A percentile compares a stretch with the other conserved stretches of the same genome.
Evolutionary conservation across 805 yeast species (phyloP).

Genomic region (Huiozyma naganishii): DNA sequence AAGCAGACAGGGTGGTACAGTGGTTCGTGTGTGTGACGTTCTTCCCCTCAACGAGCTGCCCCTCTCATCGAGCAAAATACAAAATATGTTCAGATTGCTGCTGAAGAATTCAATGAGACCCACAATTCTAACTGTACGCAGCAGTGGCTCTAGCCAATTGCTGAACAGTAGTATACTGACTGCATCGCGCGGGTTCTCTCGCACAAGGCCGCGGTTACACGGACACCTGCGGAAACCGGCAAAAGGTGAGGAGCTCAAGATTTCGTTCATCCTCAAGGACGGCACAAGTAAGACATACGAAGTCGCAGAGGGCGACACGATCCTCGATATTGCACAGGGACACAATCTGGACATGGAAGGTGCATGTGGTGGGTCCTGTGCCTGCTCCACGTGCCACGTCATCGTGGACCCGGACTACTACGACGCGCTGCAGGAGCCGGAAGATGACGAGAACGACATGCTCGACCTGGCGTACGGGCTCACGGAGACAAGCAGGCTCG

Average conservation of each 20-base stretch:
- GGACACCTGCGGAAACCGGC: slow-evolving; percentile 87
- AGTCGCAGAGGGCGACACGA: slow-evolving; percentile 84
- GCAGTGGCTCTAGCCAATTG: too few species aligned
- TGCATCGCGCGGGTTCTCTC: slow-evolving; percentile 12
- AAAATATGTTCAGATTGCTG: too few species aligned
- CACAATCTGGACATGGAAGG: slow-evolving; percentile 92
- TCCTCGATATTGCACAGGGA: slow-evolving; percentile 92
- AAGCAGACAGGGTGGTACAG: too few species aligned
- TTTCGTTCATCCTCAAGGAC: slow-evolving; percentile 86
- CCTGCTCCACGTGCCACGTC: slow-evolving; percentile 95
- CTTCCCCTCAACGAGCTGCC: too few species aligned
- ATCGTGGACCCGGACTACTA: slow-evolving; percentile 92
- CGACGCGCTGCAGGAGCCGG: slow-evolving; percentile 87
- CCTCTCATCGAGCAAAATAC: too few species aligned
- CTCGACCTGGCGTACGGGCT: slow-evolving; percentile 93
- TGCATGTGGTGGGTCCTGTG: slow-evolving; percentile 98
- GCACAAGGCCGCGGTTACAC: slow-evolving; percentile 33
- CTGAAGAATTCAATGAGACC: too few species aligned
- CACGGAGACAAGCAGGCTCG: slow-evolving; percentile 92
- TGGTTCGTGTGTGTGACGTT: too few species aligned
- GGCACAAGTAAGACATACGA: slow-evolving; percentile 75
- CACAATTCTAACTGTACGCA: too few species aligned
- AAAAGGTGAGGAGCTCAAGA: slow-evolving; percentile 81
- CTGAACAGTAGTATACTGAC: too few species aligned
- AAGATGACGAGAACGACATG: slow-evolving; percentile 98